Base-by-base conservation (phyloP, 2,329 filamentous ascomycete species). In the Aureobasidium pullulans region DNA sequence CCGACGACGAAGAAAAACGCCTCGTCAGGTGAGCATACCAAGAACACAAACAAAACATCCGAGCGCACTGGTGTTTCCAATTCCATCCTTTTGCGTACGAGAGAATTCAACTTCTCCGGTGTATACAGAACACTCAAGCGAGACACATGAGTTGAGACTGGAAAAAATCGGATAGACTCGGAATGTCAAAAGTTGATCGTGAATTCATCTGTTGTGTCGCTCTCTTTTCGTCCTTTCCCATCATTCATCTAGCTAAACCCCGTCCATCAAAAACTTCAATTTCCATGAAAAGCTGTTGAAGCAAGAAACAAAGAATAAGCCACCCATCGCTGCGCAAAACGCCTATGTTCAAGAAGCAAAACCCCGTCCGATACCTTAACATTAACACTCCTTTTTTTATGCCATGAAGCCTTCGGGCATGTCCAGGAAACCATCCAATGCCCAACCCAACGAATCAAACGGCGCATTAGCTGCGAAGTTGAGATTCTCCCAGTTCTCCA, bases 381-480 rank as follows among this genome's bases (percentile, higher is more conserved):
- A 29, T 6, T 16, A 16, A 37, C 15, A 56, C 7, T 7, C 31
- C 15, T 40, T 29, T 6, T 4, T 16, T 8, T 13, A 57, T 48
- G 54, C 57, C 50, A 63, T 60, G n/a, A 63, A 63, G 9, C 61
- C 56, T 34, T 61, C 59, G 1, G 89, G 89, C 69, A 93, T 88
- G 69, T 92, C 88, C 62, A 94, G 79, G 36, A 93, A 79, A 13
- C 89, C 89, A 71, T 96, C 92, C 62, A 96, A 77, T 79, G 96
- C 90, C 92, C 92, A 96, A 71, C 93, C 90, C 67, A 96, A 81
- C 1, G 92, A 90, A 73, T 96, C 91, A 69, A 96, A 96, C 62
- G 95, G 90, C 71, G 96, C 89, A 71, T 91, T 91, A 5, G 64
- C 63, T 8, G 67, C 75, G 36, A 75, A 77, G 47, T 72, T 73